Conservation (phyloP, 2,329 filamentous ascomycete genomes). For the Zymoseptoria crescenta region DNA sequence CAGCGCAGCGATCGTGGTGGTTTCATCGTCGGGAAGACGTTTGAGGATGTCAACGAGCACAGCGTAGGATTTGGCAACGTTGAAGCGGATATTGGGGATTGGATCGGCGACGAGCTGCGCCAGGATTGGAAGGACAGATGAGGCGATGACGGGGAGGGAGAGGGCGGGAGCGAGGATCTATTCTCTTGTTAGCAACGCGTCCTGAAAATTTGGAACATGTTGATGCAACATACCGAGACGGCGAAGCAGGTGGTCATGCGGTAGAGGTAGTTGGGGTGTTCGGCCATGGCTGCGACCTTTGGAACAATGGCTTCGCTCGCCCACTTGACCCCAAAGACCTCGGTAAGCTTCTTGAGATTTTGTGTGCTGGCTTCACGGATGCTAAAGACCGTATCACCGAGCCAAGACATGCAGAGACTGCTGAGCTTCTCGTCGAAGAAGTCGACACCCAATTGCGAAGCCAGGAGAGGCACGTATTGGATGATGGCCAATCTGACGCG, state of each 20-base stretch:
- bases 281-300: conserved; percentile 97
- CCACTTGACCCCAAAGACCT: conserved; percentile 98
- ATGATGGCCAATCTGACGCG: conserved; percentile 95
- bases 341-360: conserved; percentile 96
- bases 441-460: conserved; percentile 88
- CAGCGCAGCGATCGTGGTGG: conserved; percentile 63
- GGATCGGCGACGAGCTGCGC: conserved; percentile 89
- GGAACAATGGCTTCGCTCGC: conserved; percentile 94
- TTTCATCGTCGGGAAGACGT: conserved; percentile 75
- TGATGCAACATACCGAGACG: conserved; percentile 66
- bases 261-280: conserved; percentile 97
- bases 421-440: conserved; percentile 99
- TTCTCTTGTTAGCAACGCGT: conserved; percentile 7
- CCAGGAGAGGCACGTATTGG: conserved; percentile 95
- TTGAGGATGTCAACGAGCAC: conserved; percentile 87
- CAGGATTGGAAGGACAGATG: conserved; percentile 90
- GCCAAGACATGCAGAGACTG: conserved; percentile 94
- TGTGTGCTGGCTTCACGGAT: conserved; percentile 95
- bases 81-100: conserved; percentile 98
- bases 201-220: background rate
- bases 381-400: conserved; percentile 96
- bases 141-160: conserved; percentile 84
- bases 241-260: conserved; percentile 99
- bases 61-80: conserved; percentile 95
- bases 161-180: conserved; percentile 92